Conservation (phyloP, 1,284 basidiomycete species). For the Apiotrichum mycotoxinovorans region DNA sequence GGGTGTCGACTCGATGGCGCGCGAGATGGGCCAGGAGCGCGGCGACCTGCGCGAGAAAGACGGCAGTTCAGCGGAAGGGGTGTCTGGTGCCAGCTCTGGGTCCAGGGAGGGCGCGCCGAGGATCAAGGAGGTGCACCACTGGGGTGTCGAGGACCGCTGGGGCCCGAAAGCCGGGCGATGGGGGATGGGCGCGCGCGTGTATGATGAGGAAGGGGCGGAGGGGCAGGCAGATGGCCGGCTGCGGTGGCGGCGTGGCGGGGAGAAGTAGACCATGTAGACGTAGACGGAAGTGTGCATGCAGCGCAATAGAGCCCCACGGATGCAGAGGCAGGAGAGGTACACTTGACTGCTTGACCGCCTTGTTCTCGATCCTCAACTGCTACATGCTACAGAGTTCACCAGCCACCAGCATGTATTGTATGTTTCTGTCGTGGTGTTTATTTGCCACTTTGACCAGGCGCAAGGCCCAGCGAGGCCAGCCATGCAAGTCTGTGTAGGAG, state of each 20-base stretch:
- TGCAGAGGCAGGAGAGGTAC: neutral
- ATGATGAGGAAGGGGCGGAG: slow-evolving; percentile 4
- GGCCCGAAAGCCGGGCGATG: slow-evolving; percentile 52
- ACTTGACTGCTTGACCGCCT: too few species aligned
- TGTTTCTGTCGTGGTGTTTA: too few species aligned
- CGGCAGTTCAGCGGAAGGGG: neutral
- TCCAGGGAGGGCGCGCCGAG: slow-evolving; percentile 27
- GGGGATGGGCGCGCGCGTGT: slow-evolving; percentile 49
- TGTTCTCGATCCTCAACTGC: too few species aligned
- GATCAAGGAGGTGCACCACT: slow-evolving; percentile 43
- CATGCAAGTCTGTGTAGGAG: too few species aligned
- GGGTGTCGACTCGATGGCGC: slow-evolving; percentile 2
- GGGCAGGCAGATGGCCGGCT: neutral
- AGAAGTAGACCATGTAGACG: neutral
- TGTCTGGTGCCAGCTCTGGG: too few species aligned
- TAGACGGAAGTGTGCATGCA: neutral
- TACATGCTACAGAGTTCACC: too few species aligned
- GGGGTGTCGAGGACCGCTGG: slow-evolving; percentile 52
- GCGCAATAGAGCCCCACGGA: too few species aligned
- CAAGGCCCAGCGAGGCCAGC: too few species aligned
- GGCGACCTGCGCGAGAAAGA: neutral
- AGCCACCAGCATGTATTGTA: too few species aligned
- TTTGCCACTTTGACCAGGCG: too few species aligned
- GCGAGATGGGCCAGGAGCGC: slow-evolving; percentile 1
- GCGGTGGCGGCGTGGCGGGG: slow-evolving; percentile 3